Evolutionary conservation across 768 basidiomycete species (phyloP).

Genomic region (Pisolithus microcarpus): DNA sequence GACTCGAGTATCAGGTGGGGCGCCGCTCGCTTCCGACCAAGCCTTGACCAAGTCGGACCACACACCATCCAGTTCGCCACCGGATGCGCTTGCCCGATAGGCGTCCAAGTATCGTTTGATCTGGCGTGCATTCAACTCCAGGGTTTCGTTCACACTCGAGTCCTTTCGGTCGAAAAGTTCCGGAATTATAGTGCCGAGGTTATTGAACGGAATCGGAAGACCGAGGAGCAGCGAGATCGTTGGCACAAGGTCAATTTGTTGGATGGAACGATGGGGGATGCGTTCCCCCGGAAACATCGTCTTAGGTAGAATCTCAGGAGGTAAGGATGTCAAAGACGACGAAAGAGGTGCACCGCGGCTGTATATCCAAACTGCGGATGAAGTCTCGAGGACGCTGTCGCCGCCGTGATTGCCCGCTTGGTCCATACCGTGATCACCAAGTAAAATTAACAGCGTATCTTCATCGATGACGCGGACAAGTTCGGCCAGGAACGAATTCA

Average conservation of each 20-base stretch:
- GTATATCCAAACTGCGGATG: slow-evolving; percentile 87
- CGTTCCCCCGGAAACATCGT: slow-evolving; percentile 54
- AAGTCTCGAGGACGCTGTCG: slow-evolving; percentile 78
- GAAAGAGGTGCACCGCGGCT: slow-evolving; percentile 61
- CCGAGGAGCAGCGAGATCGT: slow-evolving; percentile 86
- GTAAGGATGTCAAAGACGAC: slow-evolving; percentile 28
- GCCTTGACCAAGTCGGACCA: slow-evolving; percentile 47
- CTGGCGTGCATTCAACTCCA: slow-evolving; percentile 67
- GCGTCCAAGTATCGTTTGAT: slow-evolving; percentile 68
- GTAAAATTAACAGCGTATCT: slow-evolving; percentile 84
- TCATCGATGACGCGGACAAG: slow-evolving; percentile 72
- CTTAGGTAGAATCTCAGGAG: slow-evolving; percentile 45
- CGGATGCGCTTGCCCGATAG: slow-evolving; percentile 66
- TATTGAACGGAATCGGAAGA: slow-evolving; percentile 92
- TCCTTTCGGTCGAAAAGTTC: slow-evolving; percentile 70
- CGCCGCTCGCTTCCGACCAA: slow-evolving; percentile 33
- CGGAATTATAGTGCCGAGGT: slow-evolving; percentile 85
- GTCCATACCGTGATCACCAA: slow-evolving; percentile 99
- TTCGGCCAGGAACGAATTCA: slow-evolving; percentile 69
- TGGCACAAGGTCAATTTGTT: slow-evolving; percentile 92
- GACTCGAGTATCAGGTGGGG: slow-evolving; percentile 17
- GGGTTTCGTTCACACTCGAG: slow-evolving; percentile 45
- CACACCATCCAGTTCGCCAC: slow-evolving; percentile 62
- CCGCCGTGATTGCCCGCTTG: slow-evolving; percentile 92
- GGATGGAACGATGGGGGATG: slow-evolving; percentile 53